A percentile compares a stretch with the other conserved stretches of the same genome.
Conservation (phyloP, 805 yeast species). For the Metschnikowia lunata region DNA sequence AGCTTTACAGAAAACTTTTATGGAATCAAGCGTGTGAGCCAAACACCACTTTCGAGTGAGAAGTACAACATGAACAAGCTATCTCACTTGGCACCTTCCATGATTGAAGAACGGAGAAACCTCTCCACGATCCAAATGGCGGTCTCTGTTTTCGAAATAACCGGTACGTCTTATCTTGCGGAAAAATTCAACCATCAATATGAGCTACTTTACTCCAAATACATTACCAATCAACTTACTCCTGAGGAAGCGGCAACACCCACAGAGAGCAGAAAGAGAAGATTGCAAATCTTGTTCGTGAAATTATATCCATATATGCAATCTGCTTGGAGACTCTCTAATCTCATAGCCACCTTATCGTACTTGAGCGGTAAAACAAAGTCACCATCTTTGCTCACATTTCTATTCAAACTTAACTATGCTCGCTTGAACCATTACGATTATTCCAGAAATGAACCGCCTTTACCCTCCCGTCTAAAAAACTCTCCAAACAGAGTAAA, state of each 20-base stretch:
- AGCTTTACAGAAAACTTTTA: conserved; percentile 90
- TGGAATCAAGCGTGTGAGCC: conserved; percentile 67
- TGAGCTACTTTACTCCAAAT: conserved; percentile 59
- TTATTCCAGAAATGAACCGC: conserved; percentile 37
- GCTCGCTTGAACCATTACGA: conserved; percentile 56
- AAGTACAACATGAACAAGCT: conserved; percentile 30
- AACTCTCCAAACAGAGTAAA: conserved; percentile 26
- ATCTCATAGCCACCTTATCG: conserved; percentile 55
- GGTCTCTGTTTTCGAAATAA: conserved; percentile 53
- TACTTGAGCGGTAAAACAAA: conserved; percentile 65
- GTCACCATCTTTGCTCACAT: conserved; percentile 60
- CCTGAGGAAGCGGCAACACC: conserved; percentile 18
- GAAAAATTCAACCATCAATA: conserved; percentile 64
- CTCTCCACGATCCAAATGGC: conserved; percentile 50
- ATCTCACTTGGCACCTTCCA: conserved; percentile 35
- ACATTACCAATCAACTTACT: conserved; percentile 45
- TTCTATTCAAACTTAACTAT: conserved; percentile 57
- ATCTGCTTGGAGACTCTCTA: conserved; percentile 41
- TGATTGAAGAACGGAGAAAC: conserved; percentile 48
- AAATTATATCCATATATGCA: conserved; percentile 59
- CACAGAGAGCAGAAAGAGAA: conserved; percentile 26
- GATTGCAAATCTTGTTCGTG: conserved; percentile 41
- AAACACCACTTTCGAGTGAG: conserved; percentile 28
- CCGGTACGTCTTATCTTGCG: conserved; percentile 62
- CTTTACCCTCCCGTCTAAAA: conserved; percentile 7